These are phyloP conservation scores for Astrephomene gubernaculifera DNA, from an alignment of 139 green algal genomes.

Conservation along the genomic window DNA sequence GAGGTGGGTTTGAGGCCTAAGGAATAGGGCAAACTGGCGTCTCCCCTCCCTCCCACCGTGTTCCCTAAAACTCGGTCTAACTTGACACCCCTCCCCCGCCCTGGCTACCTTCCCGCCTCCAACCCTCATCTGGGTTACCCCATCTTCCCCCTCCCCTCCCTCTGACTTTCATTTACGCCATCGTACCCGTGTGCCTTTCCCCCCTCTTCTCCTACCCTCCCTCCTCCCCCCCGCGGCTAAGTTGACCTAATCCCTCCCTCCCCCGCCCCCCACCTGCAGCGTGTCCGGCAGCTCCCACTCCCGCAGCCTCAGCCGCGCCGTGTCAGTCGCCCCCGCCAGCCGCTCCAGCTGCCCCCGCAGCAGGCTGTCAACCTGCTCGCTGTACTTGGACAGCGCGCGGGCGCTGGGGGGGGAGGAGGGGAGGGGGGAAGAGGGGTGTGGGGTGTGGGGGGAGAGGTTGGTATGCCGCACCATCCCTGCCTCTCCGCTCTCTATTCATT, in stretches of 20 bases:
- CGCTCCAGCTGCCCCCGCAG: constrained; percentile 70
- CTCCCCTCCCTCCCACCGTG: not conserved
- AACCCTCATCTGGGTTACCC: too few relatives aligned
- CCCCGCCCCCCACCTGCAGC: constrained; percentile 70
- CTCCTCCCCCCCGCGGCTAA: too few relatives aligned
- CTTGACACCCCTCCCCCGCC: too few relatives aligned
- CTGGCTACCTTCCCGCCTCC: too few relatives aligned
- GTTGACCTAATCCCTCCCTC: not conserved
- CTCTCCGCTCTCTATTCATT: too few relatives aligned
- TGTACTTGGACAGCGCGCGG: constrained; percentile 86
- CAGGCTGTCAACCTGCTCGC: constrained; percentile 88
- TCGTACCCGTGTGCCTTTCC: too few relatives aligned
- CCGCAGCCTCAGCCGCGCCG: constrained; percentile 79
- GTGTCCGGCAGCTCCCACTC: constrained; percentile 71
- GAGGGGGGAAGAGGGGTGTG: not conserved
- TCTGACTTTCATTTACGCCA: too few relatives aligned
- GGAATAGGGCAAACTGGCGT: not conserved
- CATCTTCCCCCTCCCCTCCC: too few relatives aligned
- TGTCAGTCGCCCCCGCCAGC: constrained; percentile 85
- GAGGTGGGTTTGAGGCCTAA: not conserved
- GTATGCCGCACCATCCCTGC: not conserved
- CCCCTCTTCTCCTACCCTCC: too few relatives aligned
- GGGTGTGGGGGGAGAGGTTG: not conserved
- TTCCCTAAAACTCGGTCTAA: too few relatives aligned
- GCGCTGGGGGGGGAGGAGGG: constrained; percentile 61